Evolutionary conservation across 768 basidiomycete genomes (phyloP), one percentile per base, ranked within the genome.

Genomic region (Inosperma sp.): DNA sequence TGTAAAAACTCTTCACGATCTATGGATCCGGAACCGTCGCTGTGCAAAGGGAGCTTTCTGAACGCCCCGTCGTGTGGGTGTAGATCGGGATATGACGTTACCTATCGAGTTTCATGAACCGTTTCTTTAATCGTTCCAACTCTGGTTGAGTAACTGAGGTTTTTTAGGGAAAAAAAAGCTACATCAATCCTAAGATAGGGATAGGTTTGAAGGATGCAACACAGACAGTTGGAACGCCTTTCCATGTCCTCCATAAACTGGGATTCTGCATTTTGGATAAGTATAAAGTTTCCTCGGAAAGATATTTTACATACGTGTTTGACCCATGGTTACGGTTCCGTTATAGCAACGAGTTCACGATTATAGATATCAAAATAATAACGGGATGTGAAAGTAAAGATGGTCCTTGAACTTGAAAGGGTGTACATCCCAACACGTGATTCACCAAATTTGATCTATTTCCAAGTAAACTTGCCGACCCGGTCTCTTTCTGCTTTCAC

Each of bases 71-170:
- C 34, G 35, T 21, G 21, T 33, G 23, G 36, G 42, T 22, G 26
- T 14, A 43, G 21, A 43, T 27, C 16, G 34, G 27, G 12, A 16
- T 19, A 37, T 34, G 13, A 35, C 30, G 4, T 34, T 58, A 86
- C 90, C 86, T 89, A 68, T 99, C 96, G 59, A 99, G 86, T 73
- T 99, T 99, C 93, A 98, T 97, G 70, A 99, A 98, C 48, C 96
- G 86, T 68, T 97, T 98, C 81, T 96, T 96, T 60, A 98, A 78
- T 48, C 96, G 81, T 59, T 97, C 91, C 59, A 99, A 74, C 72
- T 99, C 96, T 41, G 84, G 80, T 42, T 87, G 88, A 16, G 91
- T 97, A 84, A 99, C 96, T 98, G 65, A 33, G 36, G 51, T 45
- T 5, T 8, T 23, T 52, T 34, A 37, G 41, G 41, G 3, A 10